Evolutionary conservation across 2,329 filamentous ascomycete species (phyloP), one percentile per base, ranked within the genome.

Genomic region (Hypocrella siamensis): DNA sequence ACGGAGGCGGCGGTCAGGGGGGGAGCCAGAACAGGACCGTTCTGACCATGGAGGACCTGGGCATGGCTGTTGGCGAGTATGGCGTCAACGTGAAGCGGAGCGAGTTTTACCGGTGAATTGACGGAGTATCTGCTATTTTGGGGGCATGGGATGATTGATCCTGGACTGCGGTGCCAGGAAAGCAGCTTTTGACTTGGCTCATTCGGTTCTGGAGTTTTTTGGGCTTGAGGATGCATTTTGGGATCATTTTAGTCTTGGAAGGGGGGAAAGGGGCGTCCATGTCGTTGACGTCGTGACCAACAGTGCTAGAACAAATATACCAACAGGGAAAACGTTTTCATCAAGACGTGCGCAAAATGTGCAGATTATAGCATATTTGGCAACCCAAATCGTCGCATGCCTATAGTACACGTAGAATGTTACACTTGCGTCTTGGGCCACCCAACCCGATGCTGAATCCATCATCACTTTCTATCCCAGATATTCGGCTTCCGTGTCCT

Each of bases 11-110:
- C 43, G 86, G 86, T 0, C 82, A 85, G 47, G 85, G 86, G 18
- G 82, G 83, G 2, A 81, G 76, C 34, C 83, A 92, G 60, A 93
- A 92, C 40, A 70, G 85, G 40, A 94, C 90, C 14, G 88, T 98
- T 34, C 65, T 98, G 39, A 96, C 90, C 1, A 96, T 98, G 90
- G 90, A 98, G 58, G 90, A 98, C 54, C 56, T 98, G 46, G 90
- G 90, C 12, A 96, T 96, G 85, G 90, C 90, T 1, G 88, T 96
- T 19, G 82, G 82, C 19, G 90, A 98, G 63, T 98, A 96, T 52
- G 90, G 90, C 2, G 85, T 98, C 32, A 98, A 93, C 51, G 81
- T 96, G 32, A 96, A 93, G 72, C 70, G 90, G 41, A 86, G 88
- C 49, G 90, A 98, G 60, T 98, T 96, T 52, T 98, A 98, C 55